Conservation (phyloP, 164 flowering plant species). For the Platanus orientalis region DNA sequence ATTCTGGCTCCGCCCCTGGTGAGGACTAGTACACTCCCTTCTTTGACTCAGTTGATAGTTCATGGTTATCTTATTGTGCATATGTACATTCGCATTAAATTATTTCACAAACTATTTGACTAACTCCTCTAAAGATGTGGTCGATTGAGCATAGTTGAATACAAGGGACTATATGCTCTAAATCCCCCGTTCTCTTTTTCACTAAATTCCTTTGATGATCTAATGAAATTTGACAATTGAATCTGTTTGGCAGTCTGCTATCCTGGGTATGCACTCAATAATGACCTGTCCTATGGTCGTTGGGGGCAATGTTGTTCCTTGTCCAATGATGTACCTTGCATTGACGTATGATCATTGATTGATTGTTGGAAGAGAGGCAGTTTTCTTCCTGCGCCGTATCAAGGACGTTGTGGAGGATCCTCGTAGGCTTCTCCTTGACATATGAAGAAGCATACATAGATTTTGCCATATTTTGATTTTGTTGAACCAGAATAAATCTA, state of each 20-base stretch:
- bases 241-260: slow-evolving; percentile 69
- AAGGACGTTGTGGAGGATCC: slow-evolving; percentile 98
- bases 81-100: too few relatives aligned
- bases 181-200: too few relatives aligned
- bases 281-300: slow-evolving; percentile 97
- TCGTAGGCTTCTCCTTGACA: slow-evolving; percentile 81
- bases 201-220: too few relatives aligned
- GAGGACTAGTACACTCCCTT: too few relatives aligned
- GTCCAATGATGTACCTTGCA: slow-evolving; percentile 98
- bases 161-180: too few relatives aligned
- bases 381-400: slow-evolving; percentile 85
- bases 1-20: too few relatives aligned
- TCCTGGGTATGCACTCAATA: slow-evolving; percentile 92
- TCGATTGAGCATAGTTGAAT: too few relatives aligned
- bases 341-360: slow-evolving; percentile 91
- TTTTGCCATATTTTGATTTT: slow-evolving; percentile 5
- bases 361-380: slow-evolving; percentile 99
- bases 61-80: too few relatives aligned
- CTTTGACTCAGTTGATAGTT: too few relatives aligned
- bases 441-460: slow-evolving; percentile 30
- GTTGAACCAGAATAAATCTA: slow-evolving; percentile 13
- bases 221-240: too few relatives aligned
- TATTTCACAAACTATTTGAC: too few relatives aligned
- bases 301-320: slow-evolving; percentile 64
- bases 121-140: too few relatives aligned